Conservation (phyloP, 768 basidiomycete species). For the Leccinum uliginosum region DNA sequence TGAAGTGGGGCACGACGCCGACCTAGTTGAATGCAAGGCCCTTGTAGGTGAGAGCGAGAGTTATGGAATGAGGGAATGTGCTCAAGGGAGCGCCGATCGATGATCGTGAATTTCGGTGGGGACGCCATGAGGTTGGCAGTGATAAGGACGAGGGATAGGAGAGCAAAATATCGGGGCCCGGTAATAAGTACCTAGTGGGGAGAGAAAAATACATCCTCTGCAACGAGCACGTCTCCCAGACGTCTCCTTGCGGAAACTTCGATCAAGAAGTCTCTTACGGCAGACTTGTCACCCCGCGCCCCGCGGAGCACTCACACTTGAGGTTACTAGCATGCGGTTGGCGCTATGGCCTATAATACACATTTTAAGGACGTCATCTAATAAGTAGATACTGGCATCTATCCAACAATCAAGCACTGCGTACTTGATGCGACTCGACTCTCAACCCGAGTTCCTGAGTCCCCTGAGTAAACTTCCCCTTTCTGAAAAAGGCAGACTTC, state of each 20-base stretch:
- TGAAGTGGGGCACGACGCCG: conserved; percentile 22
- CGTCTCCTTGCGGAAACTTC: too few species aligned
- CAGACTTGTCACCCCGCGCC: not conserved
- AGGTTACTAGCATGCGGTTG: not conserved
- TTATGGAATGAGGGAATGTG: conserved; percentile 30
- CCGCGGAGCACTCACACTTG: too few species aligned
- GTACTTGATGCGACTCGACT: not conserved
- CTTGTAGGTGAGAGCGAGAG: conserved; percentile 27
- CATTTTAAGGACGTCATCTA: not conserved
- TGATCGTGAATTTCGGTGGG: conserved; percentile 20
- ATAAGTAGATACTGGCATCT: not conserved
- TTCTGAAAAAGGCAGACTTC: not conserved
- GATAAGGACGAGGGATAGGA: not conserved
- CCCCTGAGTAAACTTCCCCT: not conserved
- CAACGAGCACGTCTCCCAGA: too few species aligned
- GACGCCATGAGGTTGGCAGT: conserved; percentile 18
- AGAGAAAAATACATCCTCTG: too few species aligned
- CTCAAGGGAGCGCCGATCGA: conserved; percentile 32
- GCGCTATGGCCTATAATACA: not conserved
- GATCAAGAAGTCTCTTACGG: not conserved
- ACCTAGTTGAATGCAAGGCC: conserved; percentile 25
- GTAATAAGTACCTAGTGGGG: not conserved
- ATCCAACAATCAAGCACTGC: not conserved
- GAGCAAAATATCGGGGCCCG: not conserved
- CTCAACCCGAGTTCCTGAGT: not conserved